Conservation (phyloP, 306 rosid genomes). For the Quercus parvula region DNA sequence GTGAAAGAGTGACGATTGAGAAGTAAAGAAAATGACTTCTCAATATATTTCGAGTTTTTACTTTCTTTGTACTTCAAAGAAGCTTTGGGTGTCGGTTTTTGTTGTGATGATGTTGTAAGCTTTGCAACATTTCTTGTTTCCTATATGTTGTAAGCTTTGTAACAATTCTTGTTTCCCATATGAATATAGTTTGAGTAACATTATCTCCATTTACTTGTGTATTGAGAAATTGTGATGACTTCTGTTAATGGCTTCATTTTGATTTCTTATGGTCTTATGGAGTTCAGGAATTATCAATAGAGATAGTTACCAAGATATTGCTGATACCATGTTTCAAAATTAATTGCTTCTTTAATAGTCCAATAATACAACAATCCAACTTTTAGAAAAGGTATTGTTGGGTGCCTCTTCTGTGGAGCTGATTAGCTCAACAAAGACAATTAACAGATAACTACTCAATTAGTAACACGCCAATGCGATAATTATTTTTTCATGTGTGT, state of each 20-base stretch:
- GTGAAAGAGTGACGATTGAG: conserved; percentile 29
- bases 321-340: no score
- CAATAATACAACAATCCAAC: neutral
- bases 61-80: conserved; percentile 35
- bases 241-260: neutral
- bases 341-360: neutral
- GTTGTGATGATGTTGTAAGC: conserved; percentile 58
- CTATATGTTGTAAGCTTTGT: conserved; percentile 64
- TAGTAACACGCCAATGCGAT: no score
- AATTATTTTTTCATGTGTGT: no score
- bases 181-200: conserved; percentile 42
- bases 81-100: conserved; percentile 32
- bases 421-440: no score
- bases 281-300: neutral
- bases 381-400: neutral
- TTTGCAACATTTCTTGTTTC: conserved; percentile 51
- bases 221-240: neutral
- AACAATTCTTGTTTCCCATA: conserved; percentile 35
- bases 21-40: conserved; percentile 44
- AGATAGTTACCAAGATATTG: no score
- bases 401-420: neutral
- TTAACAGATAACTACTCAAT: no score
- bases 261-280: neutral
- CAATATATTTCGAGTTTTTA: conserved; percentile 36
- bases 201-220: neutral